Base-by-base conservation (phyloP, 2,329 filamentous ascomycete species). In the Colletotrichum coccodes region DNA sequence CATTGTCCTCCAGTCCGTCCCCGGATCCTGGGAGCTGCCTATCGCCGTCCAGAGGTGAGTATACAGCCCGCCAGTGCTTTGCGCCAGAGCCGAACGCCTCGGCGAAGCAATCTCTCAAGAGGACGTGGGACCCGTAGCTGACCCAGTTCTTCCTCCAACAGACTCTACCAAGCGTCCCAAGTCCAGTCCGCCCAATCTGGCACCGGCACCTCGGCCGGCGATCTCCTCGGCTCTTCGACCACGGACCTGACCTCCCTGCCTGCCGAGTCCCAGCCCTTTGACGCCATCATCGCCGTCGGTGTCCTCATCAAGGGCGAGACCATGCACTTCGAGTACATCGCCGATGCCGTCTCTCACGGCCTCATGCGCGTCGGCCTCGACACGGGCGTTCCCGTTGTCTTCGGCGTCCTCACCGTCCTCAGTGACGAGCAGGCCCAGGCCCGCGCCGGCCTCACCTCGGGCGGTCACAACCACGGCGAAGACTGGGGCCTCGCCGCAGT, bases 301-400 rank as follows among this genome's bases (percentile, higher is more conserved):
- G 95, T 97, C 64, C 89, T 99, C 70, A 98, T 99, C 84, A 99
- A 99, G 85, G 96, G 96, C 79, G 93, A 97, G 82, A 98, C 96
- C 7, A 98, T 98, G 94, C 96, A 99, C 83, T 99, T 99, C 77
- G 96, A 99, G 83, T 98, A 99, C 84, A 99, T 99, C 75, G 89
- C 95, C 47, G 96, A 98, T 72, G 90, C 94, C 46, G 94, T 97
- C 7, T 94, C 91, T 66, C 94, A 97, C 71, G 96, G 94, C 7
- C 86, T 99, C 70, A 99, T 99, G 96, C 91, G 94, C 72, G 91
- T 98, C 68, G 94, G 97, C 80, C 86, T 98, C 63, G 95, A 99
- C 79, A 91, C 90, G 11, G 93, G 94, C 50, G 89, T 97, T 58
- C 96, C 96, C 36, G 92, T 99, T 68, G 89, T 98, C 68, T 97